These are phyloP conservation scores for Ogataea angusta DNA, from an alignment of 805 yeast genomes.

Conservation along the genomic window DNA sequence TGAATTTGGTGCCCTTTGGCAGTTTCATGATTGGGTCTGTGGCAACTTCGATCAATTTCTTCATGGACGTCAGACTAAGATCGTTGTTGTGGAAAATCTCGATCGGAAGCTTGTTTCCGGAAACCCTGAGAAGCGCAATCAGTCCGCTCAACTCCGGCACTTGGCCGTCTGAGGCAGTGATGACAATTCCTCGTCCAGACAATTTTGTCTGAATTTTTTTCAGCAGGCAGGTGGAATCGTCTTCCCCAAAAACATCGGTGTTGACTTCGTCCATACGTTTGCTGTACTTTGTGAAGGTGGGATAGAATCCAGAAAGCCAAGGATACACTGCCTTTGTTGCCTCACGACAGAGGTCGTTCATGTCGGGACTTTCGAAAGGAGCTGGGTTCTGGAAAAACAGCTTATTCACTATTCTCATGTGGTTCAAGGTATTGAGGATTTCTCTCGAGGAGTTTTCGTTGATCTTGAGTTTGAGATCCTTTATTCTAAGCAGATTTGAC, in stretches of 20 bases:
- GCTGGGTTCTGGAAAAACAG: conserved; percentile 19
- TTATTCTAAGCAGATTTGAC: conserved; percentile 17
- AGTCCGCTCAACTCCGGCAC: conserved; percentile 47
- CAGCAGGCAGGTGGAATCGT: conserved; percentile 23
- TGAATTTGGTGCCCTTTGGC: conserved; percentile 21
- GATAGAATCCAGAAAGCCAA: conserved; percentile 40
- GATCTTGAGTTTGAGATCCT: conserved; percentile 20
- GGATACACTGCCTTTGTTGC: conserved; percentile 34
- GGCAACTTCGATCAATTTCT: conserved; percentile 34
- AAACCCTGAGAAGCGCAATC: conserved; percentile 46
- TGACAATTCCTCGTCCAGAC: conserved; percentile 51
- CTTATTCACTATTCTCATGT: conserved; percentile 26
- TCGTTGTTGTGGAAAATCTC: conserved; percentile 45
- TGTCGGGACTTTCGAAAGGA: conserved; percentile 8
- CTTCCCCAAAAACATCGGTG: conserved; percentile 15
- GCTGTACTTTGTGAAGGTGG: conserved; percentile 38
- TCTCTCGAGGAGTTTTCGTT: conserved; percentile 26
- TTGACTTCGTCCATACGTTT: conserved; percentile 13
- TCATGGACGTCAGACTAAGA: conserved; percentile 33
- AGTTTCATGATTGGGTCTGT: conserved; percentile 31
- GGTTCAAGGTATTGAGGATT: conserved; percentile 24
- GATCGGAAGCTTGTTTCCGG: conserved; percentile 48
- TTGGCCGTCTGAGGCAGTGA: conserved; percentile 46
- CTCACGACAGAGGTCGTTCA: conserved; percentile 14
- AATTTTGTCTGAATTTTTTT: conserved; percentile 29